Evolutionary conservation across 1,284 basidiomycete genomes (phyloP).

Genomic region (Irpex sp.): DNA sequence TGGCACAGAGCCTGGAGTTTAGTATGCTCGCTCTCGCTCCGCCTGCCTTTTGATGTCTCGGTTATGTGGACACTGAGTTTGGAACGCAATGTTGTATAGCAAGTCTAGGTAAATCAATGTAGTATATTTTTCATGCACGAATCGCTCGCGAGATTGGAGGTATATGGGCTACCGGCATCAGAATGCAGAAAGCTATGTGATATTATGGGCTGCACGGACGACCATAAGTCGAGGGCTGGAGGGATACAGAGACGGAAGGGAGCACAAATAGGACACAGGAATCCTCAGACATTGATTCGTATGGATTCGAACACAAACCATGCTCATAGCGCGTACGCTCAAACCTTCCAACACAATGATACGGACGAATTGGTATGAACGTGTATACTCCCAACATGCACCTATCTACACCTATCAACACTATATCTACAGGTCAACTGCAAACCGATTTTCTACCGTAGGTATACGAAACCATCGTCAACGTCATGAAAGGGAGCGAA

Average conservation of each 20-base stretch:
- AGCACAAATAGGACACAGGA: no score
- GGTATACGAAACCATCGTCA: not conserved
- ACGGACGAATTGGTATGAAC: not conserved
- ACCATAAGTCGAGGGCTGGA: no score
- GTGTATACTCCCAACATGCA: not conserved
- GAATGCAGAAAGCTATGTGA: no score
- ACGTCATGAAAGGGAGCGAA: not conserved
- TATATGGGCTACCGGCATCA: no score
- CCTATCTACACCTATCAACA: not conserved
- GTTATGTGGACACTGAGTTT: not conserved
- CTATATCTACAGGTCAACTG: not conserved
- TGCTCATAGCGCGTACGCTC: no score
- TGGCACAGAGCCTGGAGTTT: slow-evolving; percentile 54
- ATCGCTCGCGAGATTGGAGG: not conserved
- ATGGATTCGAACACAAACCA: no score
- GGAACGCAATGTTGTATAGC: not conserved
- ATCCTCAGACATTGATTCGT: no score
- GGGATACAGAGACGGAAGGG: no score
- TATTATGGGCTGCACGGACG: no score
- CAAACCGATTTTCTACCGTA: not conserved
- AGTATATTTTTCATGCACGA: not conserved
- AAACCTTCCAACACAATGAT: no score
- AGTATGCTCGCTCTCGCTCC: slow-evolving; percentile 36
- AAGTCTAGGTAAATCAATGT: not conserved
- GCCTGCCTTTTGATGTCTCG: slow-evolving; percentile 2